Conservation (phyloP, 2,329 filamentous ascomycete genomes). For the Colletotrichum spinosum region DNA sequence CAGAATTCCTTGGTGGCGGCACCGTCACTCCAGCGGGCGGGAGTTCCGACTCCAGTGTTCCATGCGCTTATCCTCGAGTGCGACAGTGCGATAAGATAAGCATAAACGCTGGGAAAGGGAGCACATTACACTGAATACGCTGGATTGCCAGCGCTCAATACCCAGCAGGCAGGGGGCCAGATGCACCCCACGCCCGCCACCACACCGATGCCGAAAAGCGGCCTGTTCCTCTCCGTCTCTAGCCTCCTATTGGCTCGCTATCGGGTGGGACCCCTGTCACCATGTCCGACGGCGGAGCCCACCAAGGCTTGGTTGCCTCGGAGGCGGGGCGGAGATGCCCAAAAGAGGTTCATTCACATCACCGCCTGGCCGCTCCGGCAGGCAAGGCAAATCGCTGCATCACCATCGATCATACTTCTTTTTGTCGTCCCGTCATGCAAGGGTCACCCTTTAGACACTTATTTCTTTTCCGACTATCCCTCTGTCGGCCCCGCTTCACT, state of each 20-base stretch:
- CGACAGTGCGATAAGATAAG: no score
- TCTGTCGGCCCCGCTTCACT: neutral
- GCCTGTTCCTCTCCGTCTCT: conserved; percentile 8
- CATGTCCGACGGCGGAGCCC: conserved; percentile 16
- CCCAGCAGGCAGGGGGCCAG: neutral
- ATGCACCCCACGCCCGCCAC: conserved; percentile 22
- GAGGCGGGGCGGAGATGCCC: conserved; percentile 37
- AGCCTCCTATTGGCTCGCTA: conserved; percentile 5
- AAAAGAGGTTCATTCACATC: conserved; percentile 25
- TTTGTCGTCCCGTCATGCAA: neutral
- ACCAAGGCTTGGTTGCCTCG: neutral
- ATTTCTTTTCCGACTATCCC: neutral
- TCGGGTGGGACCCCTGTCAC: neutral
- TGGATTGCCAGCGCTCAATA: no score
- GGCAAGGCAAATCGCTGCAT: conserved; percentile 3
- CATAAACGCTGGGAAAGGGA: no score
- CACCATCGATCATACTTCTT: neutral
- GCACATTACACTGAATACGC: no score
- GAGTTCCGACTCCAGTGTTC: conserved; percentile 20
- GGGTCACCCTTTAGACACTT: neutral
- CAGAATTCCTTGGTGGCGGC: neutral
- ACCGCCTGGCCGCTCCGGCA: conserved; percentile 28
- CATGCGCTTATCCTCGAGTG: neutral
- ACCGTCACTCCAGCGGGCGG: conserved; percentile 8
- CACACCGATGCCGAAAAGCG: conserved; percentile 21